phyloP scores from a whole-genome alignment of 2,329 filamentous ascomycete species.

The Aspergillus novoparasiticus region DNA sequence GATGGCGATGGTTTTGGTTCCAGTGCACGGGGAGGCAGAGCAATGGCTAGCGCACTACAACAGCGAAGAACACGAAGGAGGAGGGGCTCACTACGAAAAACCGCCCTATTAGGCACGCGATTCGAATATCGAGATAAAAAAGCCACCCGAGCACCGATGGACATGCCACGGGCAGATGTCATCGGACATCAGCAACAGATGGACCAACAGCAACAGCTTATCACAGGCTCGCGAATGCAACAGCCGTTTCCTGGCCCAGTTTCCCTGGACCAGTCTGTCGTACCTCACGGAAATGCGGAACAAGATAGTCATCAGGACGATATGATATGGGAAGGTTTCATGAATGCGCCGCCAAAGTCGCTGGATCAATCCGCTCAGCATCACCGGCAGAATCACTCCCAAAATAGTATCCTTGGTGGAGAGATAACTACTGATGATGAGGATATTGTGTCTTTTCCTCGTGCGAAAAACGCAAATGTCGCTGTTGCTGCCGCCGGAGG shows the following conservation, averaged over 20 bases:
- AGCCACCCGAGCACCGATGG: constrained; percentile 14
- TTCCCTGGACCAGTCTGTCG: constrained; percentile 15
- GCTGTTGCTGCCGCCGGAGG: constrained; percentile 21
- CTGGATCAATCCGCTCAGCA: constrained; percentile 28
- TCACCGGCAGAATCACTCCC: constrained; percentile 46
- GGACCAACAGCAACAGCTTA: constrained; percentile 9
- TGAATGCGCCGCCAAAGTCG: constrained; percentile 23
- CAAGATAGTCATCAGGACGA: constrained; percentile 10
- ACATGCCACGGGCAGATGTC: constrained; percentile 22
- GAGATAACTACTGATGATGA: constrained; percentile 84
- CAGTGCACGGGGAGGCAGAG: constrained; percentile 48
- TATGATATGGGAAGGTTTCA: constrained; percentile 18
- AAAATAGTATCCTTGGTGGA: constrained; percentile 60
- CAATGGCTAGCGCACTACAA: constrained; percentile 52
- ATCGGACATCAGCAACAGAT: constrained; percentile 13
- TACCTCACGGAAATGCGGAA: constrained; percentile 19
- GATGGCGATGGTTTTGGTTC: constrained; percentile 32
- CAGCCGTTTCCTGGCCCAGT: constrained; percentile 15
- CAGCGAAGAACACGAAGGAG: constrained; percentile 66
- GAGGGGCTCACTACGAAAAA: constrained; percentile 84
- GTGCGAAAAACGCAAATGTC: constrained; percentile 43
- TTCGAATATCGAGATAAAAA: constrained; percentile 40
- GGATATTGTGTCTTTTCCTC: constrained; percentile 68
- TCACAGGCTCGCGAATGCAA: constrained; percentile 2
- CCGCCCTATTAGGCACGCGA: constrained; percentile 71